phyloP scores from a whole-genome alignment of 345 rosid genomes.

The Eucalyptus microcorys region DNA sequence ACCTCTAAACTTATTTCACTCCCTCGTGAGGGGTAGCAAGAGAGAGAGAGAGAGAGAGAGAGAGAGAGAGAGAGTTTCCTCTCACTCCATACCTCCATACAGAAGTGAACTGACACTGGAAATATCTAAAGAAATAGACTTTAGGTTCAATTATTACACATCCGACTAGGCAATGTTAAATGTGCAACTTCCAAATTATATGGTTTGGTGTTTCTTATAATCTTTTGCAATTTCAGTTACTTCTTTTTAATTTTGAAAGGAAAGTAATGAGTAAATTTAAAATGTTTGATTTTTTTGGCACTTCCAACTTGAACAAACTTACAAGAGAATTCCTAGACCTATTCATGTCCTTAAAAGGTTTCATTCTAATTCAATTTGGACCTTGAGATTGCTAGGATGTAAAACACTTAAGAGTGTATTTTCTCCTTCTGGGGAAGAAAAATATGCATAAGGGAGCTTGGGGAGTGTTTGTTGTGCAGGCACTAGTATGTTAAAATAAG shows the following conservation, averaged over 20 bases:
- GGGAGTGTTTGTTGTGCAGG: no score
- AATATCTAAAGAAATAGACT: background rate
- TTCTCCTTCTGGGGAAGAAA: no score
- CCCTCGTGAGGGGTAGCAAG: no score
- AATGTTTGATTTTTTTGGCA: background rate
- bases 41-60: no score
- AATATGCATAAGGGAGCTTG: no score
- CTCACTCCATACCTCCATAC: background rate
- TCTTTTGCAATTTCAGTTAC: background rate
- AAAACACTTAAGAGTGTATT: no score
- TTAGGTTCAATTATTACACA: background rate
- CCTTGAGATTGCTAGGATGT: no score
- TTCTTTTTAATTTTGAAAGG: background rate
- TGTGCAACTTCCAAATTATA: background rate
- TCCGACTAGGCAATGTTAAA: background rate
- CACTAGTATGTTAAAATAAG: no score
- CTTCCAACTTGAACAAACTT: rapidly evolving
- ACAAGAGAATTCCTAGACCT: background rate
- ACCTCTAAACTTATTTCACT: no score
- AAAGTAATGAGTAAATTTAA: background rate
- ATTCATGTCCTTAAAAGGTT: no score
- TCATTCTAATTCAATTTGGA: no score
- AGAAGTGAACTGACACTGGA: rapidly evolving
- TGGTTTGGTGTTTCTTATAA: background rate
- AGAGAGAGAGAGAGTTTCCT: background rate